These are phyloP conservation scores for Melocanna baccifera DNA, from an alignment of 176 grass and related monocot genomes.

Conservation along the genomic window DNA sequence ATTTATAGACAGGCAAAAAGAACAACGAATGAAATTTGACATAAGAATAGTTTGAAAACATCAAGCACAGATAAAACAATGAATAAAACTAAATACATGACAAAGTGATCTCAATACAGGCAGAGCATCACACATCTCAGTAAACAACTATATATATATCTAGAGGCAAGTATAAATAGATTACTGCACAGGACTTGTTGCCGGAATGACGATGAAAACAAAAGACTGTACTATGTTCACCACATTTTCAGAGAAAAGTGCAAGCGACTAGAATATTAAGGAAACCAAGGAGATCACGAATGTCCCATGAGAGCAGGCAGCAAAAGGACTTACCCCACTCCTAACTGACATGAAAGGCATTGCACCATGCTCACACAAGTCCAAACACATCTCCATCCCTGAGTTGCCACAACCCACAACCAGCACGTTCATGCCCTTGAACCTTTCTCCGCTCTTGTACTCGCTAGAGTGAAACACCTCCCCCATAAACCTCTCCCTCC, in stretches of 20 bases:
- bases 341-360: slow-evolving; percentile 89
- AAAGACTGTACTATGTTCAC: neutral
- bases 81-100: neutral
- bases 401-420: slow-evolving; percentile 95
- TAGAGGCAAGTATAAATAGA: neutral
- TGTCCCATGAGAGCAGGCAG: neutral
- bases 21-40: neutral
- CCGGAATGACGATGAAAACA: neutral
- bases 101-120: neutral
- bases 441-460: slow-evolving; percentile 72
- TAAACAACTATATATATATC: neutral
- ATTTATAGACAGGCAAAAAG: neutral
- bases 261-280: neutral
- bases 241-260: neutral
- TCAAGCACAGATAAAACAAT: neutral
- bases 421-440: slow-evolving; percentile 66
- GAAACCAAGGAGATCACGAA: neutral
- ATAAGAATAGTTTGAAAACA: neutral
- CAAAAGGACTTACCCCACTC: slow-evolving; percentile 58
- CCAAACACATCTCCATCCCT: slow-evolving; percentile 95
- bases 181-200: neutral
- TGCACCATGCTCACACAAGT: slow-evolving; percentile 77
- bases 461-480: slow-evolving; percentile 73
- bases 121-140: neutral
- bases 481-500: slow-evolving; percentile 66